phyloP scores from a whole-genome alignment of 2,329 filamentous ascomycete genomes.

The Colletotrichum gigasporum region DNA sequence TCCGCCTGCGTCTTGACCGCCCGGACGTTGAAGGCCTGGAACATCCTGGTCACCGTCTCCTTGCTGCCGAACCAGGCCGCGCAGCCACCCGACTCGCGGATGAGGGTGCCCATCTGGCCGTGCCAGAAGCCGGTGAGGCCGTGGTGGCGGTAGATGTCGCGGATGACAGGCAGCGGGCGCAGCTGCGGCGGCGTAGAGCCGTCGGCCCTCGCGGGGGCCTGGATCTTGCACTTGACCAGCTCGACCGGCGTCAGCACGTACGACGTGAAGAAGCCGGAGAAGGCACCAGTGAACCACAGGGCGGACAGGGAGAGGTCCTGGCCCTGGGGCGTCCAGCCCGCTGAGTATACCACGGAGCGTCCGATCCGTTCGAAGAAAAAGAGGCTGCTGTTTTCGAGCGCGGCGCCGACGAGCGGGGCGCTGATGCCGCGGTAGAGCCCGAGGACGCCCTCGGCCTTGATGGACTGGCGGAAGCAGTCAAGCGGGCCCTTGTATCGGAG shows the following conservation, averaged over 20 bases:
- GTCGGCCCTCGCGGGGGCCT: conserved; percentile 69
- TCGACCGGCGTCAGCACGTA: conserved; percentile 94
- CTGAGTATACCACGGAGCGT: conserved; percentile 69
- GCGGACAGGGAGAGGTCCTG: conserved; percentile 77
- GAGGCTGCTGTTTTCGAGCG: conserved; percentile 88
- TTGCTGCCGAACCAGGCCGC: conserved; percentile 96
- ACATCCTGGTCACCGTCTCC: conserved; percentile 79
- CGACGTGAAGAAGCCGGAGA: conserved; percentile 88
- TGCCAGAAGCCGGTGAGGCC: conserved; percentile 92
- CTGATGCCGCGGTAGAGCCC: conserved; percentile 93
- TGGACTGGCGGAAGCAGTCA: conserved; percentile 91
- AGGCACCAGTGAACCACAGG: conserved; percentile 82
- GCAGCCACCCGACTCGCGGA: conserved; percentile 91
- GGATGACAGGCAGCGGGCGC: conserved; percentile 76
- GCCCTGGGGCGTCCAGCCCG: conserved; percentile 58
- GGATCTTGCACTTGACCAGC: conserved; percentile 98
- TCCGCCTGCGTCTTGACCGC: conserved; percentile 49
- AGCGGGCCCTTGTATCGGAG: conserved; percentile 85
- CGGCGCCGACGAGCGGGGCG: conserved; percentile 89
- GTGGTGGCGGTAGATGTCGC: conserved; percentile 82
- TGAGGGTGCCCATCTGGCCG: conserved; percentile 90
- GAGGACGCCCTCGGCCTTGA: conserved; percentile 79
- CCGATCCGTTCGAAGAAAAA: conserved; percentile 91
- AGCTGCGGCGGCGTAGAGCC: conserved; percentile 59
- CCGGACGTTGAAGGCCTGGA: conserved; percentile 66